phyloP scores from a whole-genome alignment of 169 alveolate species.

The Miamiensis avidus region DNA sequence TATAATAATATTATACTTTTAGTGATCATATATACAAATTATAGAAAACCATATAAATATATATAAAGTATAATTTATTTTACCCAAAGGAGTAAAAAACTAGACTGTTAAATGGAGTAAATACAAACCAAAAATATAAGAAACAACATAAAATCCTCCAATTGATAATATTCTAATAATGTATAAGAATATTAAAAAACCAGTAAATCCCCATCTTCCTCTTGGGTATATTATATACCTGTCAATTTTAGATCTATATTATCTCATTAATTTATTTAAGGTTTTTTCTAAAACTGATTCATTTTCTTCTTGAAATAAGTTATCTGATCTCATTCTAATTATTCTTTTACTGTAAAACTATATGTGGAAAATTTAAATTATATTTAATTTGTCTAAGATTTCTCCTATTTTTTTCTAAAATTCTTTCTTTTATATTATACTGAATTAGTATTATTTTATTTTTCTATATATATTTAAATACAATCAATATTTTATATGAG shows the following conservation, averaged over 20 bases:
- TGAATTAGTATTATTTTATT: too few relatives aligned
- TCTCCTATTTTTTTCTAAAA: too few relatives aligned
- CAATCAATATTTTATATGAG: too few relatives aligned
- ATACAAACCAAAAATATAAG: conserved; percentile 12
- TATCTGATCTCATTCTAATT: too few relatives aligned
- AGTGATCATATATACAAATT: background rate
- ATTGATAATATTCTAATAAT: conserved; percentile 3
- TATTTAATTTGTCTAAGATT: too few relatives aligned
- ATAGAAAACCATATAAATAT: conserved; percentile 5
- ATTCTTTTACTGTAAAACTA: too few relatives aligned
- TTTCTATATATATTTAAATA: too few relatives aligned
- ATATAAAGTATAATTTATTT: background rate
- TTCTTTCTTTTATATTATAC: too few relatives aligned
- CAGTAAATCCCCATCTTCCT: conserved; percentile 18
- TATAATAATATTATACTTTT: background rate
- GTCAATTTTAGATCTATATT: conserved; percentile 17
- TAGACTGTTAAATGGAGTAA: conserved; percentile 6
- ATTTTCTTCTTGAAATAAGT: background rate
- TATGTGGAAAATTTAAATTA: too few relatives aligned
- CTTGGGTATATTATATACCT: conserved; percentile 22
- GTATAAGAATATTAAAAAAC: background rate
- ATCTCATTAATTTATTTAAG: background rate
- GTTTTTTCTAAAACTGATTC: conserved; percentile 17
- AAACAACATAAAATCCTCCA: conserved; percentile 28
- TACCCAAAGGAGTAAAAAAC: conserved; percentile 19